Evolutionary conservation across 192 early-diverging fungal genomes (phyloP).

Genomic region (Funneliformis mosseae): DNA sequence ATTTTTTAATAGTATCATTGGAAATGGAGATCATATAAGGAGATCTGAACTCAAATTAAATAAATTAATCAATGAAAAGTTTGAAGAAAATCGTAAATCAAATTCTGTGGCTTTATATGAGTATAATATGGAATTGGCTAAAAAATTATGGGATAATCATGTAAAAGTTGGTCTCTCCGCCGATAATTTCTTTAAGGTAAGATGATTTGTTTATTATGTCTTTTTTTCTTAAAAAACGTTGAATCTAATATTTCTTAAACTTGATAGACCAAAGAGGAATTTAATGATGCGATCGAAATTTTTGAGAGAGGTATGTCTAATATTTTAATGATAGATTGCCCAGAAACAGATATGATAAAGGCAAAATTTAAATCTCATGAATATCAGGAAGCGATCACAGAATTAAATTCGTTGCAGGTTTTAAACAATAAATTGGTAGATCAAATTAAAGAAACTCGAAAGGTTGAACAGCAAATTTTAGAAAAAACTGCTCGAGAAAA

Average conservation of each 20-base stretch:
- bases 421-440: background rate
- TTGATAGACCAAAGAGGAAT: constrained; percentile 5
- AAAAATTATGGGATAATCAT: background rate
- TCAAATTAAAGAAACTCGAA: background rate
- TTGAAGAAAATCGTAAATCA: background rate
- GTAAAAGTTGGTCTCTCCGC: background rate
- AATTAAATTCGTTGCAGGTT: background rate
- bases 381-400: background rate
- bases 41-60: background rate
- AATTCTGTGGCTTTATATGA: constrained; percentile 12
- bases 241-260: background rate
- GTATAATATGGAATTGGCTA: background rate
- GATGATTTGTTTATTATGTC: background rate
- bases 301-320: background rate
- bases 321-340: background rate
- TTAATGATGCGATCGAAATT: background rate
- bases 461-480: background rate
- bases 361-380: background rate
- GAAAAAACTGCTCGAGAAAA: background rate
- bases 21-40: background rate
- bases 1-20: constrained; percentile 5
- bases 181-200: background rate
- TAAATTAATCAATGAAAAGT: background rate
- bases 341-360: background rate
- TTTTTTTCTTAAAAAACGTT: background rate